Evolutionary conservation across 2,329 filamentous ascomycete genomes (phyloP).

Genomic region (Ascochyta koolunga): DNA sequence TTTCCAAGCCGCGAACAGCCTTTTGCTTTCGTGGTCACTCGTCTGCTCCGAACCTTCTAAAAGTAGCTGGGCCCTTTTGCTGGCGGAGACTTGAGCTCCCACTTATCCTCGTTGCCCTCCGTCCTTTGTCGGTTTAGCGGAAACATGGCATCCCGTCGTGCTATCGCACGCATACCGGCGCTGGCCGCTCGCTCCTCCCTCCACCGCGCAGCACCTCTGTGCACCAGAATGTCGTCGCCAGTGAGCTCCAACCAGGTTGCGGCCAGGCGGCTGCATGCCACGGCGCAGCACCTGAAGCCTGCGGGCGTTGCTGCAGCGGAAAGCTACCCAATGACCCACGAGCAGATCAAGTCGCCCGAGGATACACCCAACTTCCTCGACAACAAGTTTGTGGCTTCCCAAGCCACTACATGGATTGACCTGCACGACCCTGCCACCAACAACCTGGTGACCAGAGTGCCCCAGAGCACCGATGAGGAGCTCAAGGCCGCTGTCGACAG

Average conservation of each 20-base stretch:
- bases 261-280: conserved; percentile 60
- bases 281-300: conserved; percentile 57
- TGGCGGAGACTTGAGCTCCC: conserved; percentile 2
- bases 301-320: conserved; percentile 58
- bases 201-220: conserved; percentile 44
- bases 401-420: conserved; percentile 75
- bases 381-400: conserved; percentile 75
- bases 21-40: conserved; percentile 8
- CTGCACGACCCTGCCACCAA: conserved; percentile 84
- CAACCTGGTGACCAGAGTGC: conserved; percentile 81
- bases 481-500: conserved; percentile 76
- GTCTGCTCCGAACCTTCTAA: conserved; percentile 1
- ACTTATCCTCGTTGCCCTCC: conserved; percentile 6
- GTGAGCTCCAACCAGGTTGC: conserved; percentile 48
- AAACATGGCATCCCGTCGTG: conserved; percentile 55
- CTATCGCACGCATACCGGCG: conserved; percentile 51
- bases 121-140: conserved; percentile 19
- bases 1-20: conserved; percentile 22
- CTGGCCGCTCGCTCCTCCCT: conserved; percentile 48
- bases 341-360: conserved; percentile 68
- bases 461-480: conserved; percentile 80
- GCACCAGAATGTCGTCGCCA: conserved; percentile 49
- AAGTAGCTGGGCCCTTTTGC: conserved; percentile 10
- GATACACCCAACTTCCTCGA: conserved; percentile 83
- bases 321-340: conserved; percentile 73